These are phyloP conservation scores for Tylopilus plumbeoviolaceoides DNA, from an alignment of 768 basidiomycete genomes.

Conservation along the genomic window DNA sequence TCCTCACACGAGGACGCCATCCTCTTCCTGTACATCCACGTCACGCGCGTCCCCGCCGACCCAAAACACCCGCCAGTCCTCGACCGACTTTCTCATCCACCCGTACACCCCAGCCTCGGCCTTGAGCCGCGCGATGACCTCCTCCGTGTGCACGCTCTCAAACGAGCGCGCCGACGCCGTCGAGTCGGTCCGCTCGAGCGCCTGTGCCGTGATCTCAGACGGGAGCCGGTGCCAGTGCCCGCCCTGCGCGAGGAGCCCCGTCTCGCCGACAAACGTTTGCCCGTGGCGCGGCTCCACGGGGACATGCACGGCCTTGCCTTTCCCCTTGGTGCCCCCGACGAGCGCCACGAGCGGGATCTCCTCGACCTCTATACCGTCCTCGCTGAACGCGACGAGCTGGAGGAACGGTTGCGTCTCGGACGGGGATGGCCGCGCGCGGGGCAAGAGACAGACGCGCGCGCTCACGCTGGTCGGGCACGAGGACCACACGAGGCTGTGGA, in stretches of 20 bases:
- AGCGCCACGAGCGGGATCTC: slow-evolving; percentile 58
- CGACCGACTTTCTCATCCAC: slow-evolving; percentile 68
- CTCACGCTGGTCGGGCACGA: slow-evolving; percentile 51
- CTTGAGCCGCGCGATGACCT: slow-evolving; percentile 42
- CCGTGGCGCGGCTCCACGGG: slow-evolving; percentile 45
- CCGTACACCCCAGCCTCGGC: slow-evolving; percentile 69
- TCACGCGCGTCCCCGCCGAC: slow-evolving; percentile 53
- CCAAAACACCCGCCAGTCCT: slow-evolving; percentile 84
- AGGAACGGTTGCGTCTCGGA: slow-evolving; percentile 40
- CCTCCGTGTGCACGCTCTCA: slow-evolving; percentile 52
- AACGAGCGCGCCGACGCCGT: slow-evolving; percentile 42
- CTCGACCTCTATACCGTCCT: slow-evolving; percentile 70
- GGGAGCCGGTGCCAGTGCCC: slow-evolving; percentile 43
- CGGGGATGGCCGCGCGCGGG: background rate
- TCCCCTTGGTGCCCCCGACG: slow-evolving; percentile 6
- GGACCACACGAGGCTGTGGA: slow-evolving; percentile 56
- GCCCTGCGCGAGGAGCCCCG: slow-evolving; percentile 42
- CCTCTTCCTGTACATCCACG: slow-evolving; percentile 27
- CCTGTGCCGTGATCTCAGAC: slow-evolving; percentile 22
- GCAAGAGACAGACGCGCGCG: slow-evolving; percentile 44
- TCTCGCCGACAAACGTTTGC: slow-evolving; percentile 62
- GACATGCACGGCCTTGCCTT: slow-evolving; percentile 24
- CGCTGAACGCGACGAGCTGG: slow-evolving; percentile 67
- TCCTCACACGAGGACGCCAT: slow-evolving; percentile 27
- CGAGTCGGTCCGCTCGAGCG: slow-evolving; percentile 43